A percentile compares a stretch with the other conserved stretches of the same genome.
Conservation (phyloP, 768 basidiomycete species). For the Gloeostereum incarnatum region DNA sequence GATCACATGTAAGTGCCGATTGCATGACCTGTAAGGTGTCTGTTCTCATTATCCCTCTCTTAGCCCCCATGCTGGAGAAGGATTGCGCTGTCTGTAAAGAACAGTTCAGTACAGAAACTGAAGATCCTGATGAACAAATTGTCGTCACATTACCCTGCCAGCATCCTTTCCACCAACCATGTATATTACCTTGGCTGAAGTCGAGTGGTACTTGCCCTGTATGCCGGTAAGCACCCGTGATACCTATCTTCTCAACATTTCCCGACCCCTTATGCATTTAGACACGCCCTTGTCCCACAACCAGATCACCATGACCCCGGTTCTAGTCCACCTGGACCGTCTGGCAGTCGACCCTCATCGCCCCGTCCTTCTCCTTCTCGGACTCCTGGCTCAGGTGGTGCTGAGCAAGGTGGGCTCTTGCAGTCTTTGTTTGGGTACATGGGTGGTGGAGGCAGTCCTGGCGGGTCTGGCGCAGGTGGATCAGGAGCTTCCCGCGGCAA, state of each 20-base stretch:
- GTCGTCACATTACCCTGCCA: slow-evolving; percentile 83
- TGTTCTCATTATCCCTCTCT: slow-evolving; percentile 4
- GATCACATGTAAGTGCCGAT: slow-evolving; percentile 45
- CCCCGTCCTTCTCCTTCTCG: slow-evolving; percentile 8
- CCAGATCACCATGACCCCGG: slow-evolving; percentile 29
- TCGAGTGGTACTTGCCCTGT: slow-evolving; percentile 96
- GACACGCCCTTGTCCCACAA: slow-evolving; percentile 61
- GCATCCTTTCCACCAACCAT: slow-evolving; percentile 85
- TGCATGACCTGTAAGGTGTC: slow-evolving; percentile 1
- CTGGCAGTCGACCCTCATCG: slow-evolving; percentile 9
- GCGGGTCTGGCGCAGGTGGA: too few relatives aligned
- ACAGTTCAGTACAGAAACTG: slow-evolving; percentile 57
- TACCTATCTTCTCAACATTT: not conserved
- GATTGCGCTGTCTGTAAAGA: slow-evolving; percentile 96
- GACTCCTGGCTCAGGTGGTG: slow-evolving; percentile 10
- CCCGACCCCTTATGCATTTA: too few relatives aligned
- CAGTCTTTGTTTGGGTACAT: slow-evolving; percentile 20
- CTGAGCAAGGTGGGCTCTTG: slow-evolving; percentile 11
- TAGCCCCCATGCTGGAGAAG: slow-evolving; percentile 55
- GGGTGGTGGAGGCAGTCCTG: not conserved
- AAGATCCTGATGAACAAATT: slow-evolving; percentile 69
- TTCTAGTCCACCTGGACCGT: slow-evolving; percentile 7
- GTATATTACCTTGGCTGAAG: slow-evolving; percentile 89
- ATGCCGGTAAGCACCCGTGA: slow-evolving; percentile 51
- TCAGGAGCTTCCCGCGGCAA: too few relatives aligned